Conservation (phyloP, 495 filamentous ascomycete species). For the Hypomontagnella submonticulosa region DNA sequence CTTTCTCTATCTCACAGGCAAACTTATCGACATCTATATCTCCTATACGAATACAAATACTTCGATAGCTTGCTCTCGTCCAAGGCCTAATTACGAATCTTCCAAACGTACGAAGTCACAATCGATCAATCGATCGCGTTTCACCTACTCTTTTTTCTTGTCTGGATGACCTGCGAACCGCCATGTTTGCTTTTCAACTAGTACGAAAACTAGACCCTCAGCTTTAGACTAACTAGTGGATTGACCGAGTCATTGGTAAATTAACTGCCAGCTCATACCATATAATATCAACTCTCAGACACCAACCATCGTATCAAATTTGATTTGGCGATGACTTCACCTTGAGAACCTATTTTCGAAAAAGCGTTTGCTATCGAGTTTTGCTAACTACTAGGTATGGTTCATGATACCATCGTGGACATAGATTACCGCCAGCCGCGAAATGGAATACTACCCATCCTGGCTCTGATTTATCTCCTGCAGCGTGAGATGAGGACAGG, state of each 20-base stretch:
- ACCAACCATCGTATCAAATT: slow-evolving; percentile 10
- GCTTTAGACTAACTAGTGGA: slow-evolving; percentile 25
- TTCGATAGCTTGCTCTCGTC: slow-evolving; percentile 4
- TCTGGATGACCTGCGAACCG: slow-evolving; percentile 24
- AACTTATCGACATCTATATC: slow-evolving; percentile 8
- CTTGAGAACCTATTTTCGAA: not conserved
- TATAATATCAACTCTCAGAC: slow-evolving; percentile 17
- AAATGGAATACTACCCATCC: slow-evolving; percentile 22
- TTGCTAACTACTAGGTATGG: not conserved
- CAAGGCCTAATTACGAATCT: slow-evolving; percentile 5
- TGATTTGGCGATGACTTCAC: slow-evolving; percentile 37
- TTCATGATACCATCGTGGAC: slow-evolving; percentile 2
- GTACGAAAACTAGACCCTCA: slow-evolving; percentile 27
- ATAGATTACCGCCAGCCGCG: slow-evolving; percentile 11
- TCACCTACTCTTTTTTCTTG: slow-evolving; percentile 15
- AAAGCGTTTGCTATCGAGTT: not conserved
- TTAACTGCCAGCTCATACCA: slow-evolving; percentile 24
- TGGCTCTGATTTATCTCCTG: slow-evolving; percentile 26
- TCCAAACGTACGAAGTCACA: slow-evolving; percentile 4
- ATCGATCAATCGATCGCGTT: slow-evolving; percentile 23
- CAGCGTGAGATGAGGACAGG: slow-evolving; percentile 34
- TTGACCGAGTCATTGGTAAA: slow-evolving; percentile 38
- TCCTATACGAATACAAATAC: slow-evolving; percentile 3
- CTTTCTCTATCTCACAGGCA: slow-evolving; percentile 10
- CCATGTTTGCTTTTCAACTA: slow-evolving; percentile 38